A percentile compares a stretch with the other conserved stretches of the same genome.
phyloP scores from a whole-genome alignment of 352 stramenopile species.

The Pythium volutum region DNA sequence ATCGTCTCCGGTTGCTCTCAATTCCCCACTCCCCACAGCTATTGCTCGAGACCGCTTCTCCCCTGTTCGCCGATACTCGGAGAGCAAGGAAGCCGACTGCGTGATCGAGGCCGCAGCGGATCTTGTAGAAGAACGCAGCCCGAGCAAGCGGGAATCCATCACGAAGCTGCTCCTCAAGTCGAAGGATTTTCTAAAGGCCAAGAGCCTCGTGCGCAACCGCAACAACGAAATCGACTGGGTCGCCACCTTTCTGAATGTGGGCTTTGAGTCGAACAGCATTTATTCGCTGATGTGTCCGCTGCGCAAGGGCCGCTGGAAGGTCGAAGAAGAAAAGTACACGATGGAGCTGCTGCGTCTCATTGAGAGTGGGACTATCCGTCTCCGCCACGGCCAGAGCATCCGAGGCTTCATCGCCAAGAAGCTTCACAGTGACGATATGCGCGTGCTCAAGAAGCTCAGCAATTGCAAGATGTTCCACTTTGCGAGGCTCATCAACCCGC shows the following conservation, averaged over 20 bases:
- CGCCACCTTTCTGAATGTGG: constrained; percentile 66
- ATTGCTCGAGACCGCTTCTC: constrained; percentile 4
- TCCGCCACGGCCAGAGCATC: constrained; percentile 66
- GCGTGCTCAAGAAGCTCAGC: constrained; percentile 81
- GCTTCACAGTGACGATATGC: constrained; percentile 80
- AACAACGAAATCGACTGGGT: constrained; percentile 82
- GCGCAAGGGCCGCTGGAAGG: constrained; percentile 72
- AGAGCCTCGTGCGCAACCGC: constrained; percentile 60
- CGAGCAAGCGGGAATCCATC: constrained; percentile 38
- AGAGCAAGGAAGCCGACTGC: constrained; percentile 14
- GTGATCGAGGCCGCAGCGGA: constrained; percentile 29
- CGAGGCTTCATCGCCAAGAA: constrained; percentile 72
- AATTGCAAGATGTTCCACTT: constrained; percentile 84
- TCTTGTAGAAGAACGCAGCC: constrained; percentile 29
- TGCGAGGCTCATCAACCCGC: constrained; percentile 54
- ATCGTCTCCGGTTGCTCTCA: neutral
- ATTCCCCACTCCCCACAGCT: constrained; percentile 11
- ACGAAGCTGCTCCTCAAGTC: constrained; percentile 60
- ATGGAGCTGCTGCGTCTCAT: constrained; percentile 64
- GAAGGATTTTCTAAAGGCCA: constrained; percentile 60
- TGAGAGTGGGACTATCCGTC: constrained; percentile 53
- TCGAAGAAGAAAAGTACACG: constrained; percentile 71
- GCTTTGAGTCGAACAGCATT: constrained; percentile 69
- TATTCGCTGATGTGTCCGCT: constrained; percentile 74
- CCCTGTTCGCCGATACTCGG: constrained; percentile 9